Percentiles rank a stretch among this genome's conserved stretches.
Evolutionary conservation across 805 yeast genomes (phyloP).

Genomic region (Saccharomycopsis sp.): DNA sequence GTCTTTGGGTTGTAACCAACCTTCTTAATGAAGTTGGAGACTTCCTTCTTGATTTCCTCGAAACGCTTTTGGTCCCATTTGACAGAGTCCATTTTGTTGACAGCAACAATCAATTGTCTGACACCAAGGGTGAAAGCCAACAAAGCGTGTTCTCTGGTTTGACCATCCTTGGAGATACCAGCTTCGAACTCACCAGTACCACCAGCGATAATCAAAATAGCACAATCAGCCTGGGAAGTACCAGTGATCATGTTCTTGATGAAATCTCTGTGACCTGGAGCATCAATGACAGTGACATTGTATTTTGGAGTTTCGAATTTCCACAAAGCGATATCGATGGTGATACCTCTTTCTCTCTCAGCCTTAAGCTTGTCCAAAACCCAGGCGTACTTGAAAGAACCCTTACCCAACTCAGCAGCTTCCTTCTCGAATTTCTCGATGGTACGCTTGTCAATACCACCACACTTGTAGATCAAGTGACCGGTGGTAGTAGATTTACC

Average conservation of each 20-base stretch:
- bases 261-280: constrained; percentile 96
- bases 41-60: constrained; percentile 69
- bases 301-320: constrained; percentile 88
- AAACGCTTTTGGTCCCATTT: constrained; percentile 80
- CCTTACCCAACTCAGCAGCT: constrained; percentile 96
- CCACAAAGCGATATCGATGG: constrained; percentile 90
- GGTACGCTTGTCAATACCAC: constrained; percentile 99
- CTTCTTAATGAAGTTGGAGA: constrained; percentile 75
- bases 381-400: constrained; percentile 98
- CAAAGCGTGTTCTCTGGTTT: constrained; percentile 92
- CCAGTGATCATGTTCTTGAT: constrained; percentile 95
- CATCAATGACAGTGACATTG: constrained; percentile 87
- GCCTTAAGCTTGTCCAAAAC: constrained; percentile 93
- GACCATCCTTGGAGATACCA: constrained; percentile 92
- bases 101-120: constrained; percentile 78
- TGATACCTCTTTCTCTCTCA: constrained; percentile 96
- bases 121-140: constrained; percentile 88
- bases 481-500: constrained; percentile 99
- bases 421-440: constrained; percentile 97
- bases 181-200: constrained; percentile 95
- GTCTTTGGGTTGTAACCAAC: constrained; percentile 80
- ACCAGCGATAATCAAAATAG: constrained; percentile 84
- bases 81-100: constrained; percentile 93
- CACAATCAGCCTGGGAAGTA: constrained; percentile 91
- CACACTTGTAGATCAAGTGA: constrained; percentile 98